A percentile compares a stretch with the other conserved stretches of the same genome.
phyloP scores from a whole-genome alignment of 495 filamentous ascomycete species.

The Penicillium macrosclerotiorum region DNA sequence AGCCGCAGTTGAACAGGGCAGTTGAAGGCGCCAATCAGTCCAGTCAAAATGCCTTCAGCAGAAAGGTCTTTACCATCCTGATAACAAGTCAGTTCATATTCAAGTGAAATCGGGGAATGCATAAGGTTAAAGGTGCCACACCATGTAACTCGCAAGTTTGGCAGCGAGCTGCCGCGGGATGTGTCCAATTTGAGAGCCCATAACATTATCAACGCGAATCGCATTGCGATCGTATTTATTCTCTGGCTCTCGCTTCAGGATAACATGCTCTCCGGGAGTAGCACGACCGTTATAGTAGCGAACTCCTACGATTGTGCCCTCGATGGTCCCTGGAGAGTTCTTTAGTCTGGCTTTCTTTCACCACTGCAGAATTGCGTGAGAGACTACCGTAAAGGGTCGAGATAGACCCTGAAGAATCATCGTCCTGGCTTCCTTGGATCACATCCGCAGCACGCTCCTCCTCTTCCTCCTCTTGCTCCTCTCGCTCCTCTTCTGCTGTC shows the following conservation, averaged over 20 bases:
- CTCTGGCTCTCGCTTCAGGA: slow-evolving; percentile 63
- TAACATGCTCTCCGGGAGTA: slow-evolving; percentile 67
- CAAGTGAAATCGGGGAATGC: too few relatives aligned
- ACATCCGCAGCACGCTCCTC: slow-evolving; percentile 36
- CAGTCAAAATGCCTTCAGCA: slow-evolving; percentile 66
- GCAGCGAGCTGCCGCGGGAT: slow-evolving; percentile 62
- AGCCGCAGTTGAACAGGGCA: slow-evolving; percentile 68
- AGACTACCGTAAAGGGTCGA: slow-evolving; percentile 52
- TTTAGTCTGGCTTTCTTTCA: neutral
- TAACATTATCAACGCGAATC: slow-evolving; percentile 78
- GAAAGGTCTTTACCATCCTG: slow-evolving; percentile 51
- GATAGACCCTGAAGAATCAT: slow-evolving; percentile 39
- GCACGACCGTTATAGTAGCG: slow-evolving; percentile 74
- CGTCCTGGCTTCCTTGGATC: slow-evolving; percentile 38
- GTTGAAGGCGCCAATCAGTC: slow-evolving; percentile 60
- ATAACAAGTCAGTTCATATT: slow-evolving; percentile 31
- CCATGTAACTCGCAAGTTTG: slow-evolving; percentile 74
- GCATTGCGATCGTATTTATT: slow-evolving; percentile 80
- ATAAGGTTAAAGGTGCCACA: too few relatives aligned
- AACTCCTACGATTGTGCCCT: slow-evolving; percentile 76
- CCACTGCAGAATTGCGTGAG: neutral
- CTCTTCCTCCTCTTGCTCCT: slow-evolving; percentile 44
- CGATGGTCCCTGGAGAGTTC: slow-evolving; percentile 28
- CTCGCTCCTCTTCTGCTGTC: slow-evolving; percentile 41
- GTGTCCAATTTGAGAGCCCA: slow-evolving; percentile 76